Percentiles rank a stretch among this genome's conserved stretches.
phyloP scores from a whole-genome alignment of 208 protist genomes.

The Leptomonas seymouri region DNA sequence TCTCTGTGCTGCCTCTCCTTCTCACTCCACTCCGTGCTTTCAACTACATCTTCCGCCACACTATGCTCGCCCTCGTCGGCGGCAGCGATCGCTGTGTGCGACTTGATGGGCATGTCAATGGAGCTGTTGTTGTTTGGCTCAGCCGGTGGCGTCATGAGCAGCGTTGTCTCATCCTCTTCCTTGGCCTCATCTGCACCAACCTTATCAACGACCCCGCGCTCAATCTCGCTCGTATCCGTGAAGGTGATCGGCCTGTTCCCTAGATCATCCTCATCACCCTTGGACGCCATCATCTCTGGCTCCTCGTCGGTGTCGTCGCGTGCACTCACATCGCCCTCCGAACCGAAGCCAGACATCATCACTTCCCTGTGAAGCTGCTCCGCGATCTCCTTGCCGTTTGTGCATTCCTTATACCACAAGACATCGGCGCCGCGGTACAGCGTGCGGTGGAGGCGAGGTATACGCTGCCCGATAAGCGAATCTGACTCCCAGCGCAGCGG shows the following conservation, averaged over 20 bases:
- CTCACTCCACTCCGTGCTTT: too few species aligned
- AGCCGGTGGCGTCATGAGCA: too few species aligned
- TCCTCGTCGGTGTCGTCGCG: conserved; percentile 1
- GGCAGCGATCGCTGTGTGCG: not conserved
- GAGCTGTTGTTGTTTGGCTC: conserved; percentile 3
- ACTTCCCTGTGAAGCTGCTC: conserved; percentile 1
- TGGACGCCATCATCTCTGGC: conserved; percentile 11
- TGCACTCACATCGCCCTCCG: conserved; percentile 4
- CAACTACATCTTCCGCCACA: not conserved
- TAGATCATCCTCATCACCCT: not conserved
- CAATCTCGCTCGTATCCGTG: conserved; percentile 32
- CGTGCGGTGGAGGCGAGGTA: conserved; percentile 18
- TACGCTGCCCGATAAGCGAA: conserved; percentile 3
- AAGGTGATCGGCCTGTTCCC: conserved; percentile 25
- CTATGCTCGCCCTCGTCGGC: not conserved
- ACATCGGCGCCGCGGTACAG: conserved; percentile 12
- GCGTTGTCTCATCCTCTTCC: not conserved
- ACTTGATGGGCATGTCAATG: not conserved
- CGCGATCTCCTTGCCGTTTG: conserved; percentile 1
- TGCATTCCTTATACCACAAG: conserved; percentile 12
- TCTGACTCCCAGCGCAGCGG: conserved; percentile 21
- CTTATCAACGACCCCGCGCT: conserved; percentile 5
- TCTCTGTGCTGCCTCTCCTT: conserved; percentile 19
- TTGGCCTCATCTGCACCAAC: not conserved
- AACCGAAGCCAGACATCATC: conserved; percentile 8